Evolutionary conservation across 371 early-diverging fungal species (phyloP), one percentile per base, ranked within the genome.

Genomic region (Mucor plumbeus): DNA sequence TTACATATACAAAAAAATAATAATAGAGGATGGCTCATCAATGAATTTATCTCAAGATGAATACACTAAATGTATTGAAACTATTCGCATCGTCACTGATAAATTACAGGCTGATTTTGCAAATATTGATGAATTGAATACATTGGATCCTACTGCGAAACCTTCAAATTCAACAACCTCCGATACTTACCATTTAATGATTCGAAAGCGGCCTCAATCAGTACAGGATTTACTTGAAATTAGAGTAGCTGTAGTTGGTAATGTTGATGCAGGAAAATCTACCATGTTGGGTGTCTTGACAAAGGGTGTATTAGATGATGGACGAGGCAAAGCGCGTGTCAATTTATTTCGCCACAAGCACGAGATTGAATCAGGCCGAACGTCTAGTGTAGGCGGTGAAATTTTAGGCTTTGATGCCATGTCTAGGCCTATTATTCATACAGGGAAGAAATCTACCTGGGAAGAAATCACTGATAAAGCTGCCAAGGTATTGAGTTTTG

Each of bases 271-370:
- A 69, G 88, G 88, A 64, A 87, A 87, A 83, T 92, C 92, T 33
- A 96, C 96, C 0, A 78, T 94, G 68, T 81, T 97, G 33, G 97
- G 97, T 36, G 96, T 96, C 6, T 72, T 97, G 61, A 96, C 97
- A 11, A 94, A 93, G 70, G 92, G 94, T 43, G 85, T 88, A 2
- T 82, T 96, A 56, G 97, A 97, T 77, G 96, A 97, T 77, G 97
- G 97, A 17, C 88, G 97, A 44, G 97, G 97, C 44, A 93, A 90
- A 63, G 95, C 95, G 6, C 90, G 97, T 26, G 85, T 94, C 34
- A 93, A 92, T 61, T 80, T 97, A 33, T 96, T 97, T 73, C 76
- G 88, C n/a, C 95, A 96, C 75, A 93, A 94, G 80, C 97, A 97
- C 71, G 97, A 97, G 69, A 82, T 95, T n/a, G 95, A 95, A 63